These are phyloP conservation scores for Penicillium cosmopolitanum DNA, from an alignment of 495 filamentous ascomycete genomes.

Conservation along the genomic window DNA sequence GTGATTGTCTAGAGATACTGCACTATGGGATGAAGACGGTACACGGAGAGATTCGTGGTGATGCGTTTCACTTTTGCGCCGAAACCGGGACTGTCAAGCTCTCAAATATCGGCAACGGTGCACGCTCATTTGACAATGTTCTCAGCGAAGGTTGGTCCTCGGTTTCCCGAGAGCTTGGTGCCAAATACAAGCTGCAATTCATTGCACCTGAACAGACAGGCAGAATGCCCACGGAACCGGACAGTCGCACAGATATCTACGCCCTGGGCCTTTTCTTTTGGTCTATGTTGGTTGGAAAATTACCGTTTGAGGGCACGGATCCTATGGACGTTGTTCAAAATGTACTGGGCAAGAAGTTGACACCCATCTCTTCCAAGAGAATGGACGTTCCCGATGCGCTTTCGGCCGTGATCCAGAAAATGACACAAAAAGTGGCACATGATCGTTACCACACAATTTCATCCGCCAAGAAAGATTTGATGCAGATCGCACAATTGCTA, in stretches of 20 bases:
- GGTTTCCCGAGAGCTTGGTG: constrained; percentile 75
- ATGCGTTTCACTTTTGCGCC: constrained; percentile 82
- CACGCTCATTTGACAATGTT: constrained; percentile 84
- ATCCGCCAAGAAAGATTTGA: constrained; percentile 77
- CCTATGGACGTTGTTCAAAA: constrained; percentile 88
- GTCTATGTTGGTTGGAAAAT: constrained; percentile 76
- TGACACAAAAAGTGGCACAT: constrained; percentile 81
- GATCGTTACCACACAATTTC: constrained; percentile 85
- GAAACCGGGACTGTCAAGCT: constrained; percentile 73
- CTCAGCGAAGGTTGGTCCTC: constrained; percentile 83
- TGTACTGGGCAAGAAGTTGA: constrained; percentile 75
- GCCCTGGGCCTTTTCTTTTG: constrained; percentile 85
- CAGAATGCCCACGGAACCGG: constrained; percentile 84
- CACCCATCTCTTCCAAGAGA: constrained; percentile 70
- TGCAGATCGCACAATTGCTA: constrained; percentile 68
- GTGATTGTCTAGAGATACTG: constrained; percentile 81
- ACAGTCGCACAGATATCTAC: constrained; percentile 89
- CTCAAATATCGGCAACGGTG: constrained; percentile 80
- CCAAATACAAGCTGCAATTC: constrained; percentile 81
- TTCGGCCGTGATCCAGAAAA: constrained; percentile 80
- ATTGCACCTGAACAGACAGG: constrained; percentile 93
- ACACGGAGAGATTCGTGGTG: constrained; percentile 84
- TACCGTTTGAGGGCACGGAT: constrained; percentile 74
- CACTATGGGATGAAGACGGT: constrained; percentile 82
- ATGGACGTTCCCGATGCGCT: constrained; percentile 81